Percentiles rank a stretch among this genome's conserved stretches.
Evolutionary conservation across 768 basidiomycete genomes (phyloP).

Genomic region (Tylopilus plumbeoviolaceoides): DNA sequence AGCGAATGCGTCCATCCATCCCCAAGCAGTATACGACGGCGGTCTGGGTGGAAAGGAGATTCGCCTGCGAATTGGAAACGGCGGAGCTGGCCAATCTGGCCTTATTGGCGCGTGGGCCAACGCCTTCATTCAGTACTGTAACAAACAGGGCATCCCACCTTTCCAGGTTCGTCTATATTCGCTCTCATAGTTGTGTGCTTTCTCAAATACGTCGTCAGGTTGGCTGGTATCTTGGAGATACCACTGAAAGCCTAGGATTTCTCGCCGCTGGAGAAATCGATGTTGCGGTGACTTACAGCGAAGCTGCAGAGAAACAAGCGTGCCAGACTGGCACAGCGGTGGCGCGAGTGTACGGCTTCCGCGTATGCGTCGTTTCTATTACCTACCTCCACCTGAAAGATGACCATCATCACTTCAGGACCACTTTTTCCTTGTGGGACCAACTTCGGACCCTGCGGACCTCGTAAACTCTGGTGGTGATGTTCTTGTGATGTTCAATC

Average conservation of each 20-base stretch:
- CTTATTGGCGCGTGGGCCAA: constrained; percentile 46
- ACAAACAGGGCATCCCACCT: constrained; percentile 22
- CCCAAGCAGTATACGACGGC: constrained; percentile 34
- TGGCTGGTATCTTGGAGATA: constrained; percentile 43
- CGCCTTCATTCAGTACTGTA: constrained; percentile 38
- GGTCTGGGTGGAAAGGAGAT: constrained; percentile 33
- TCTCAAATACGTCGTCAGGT: constrained; percentile 31
- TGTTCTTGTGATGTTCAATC: constrained; percentile 43
- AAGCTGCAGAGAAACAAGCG: too few relatives aligned
- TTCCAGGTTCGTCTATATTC: constrained; percentile 29
- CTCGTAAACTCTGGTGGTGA: constrained; percentile 30
- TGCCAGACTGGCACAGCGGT: too few relatives aligned
- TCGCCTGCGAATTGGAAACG: constrained; percentile 44
- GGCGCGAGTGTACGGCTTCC: too few relatives aligned
- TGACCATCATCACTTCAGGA: too few relatives aligned
- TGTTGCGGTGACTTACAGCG: too few relatives aligned
- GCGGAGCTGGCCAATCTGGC: constrained; percentile 49
- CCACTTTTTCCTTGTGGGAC: constrained; percentile 36
- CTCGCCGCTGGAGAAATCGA: too few relatives aligned
- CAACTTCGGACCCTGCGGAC: constrained; percentile 42
- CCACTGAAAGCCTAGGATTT: too few relatives aligned
- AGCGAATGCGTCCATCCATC: too few relatives aligned
- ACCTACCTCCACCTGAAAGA: too few relatives aligned
- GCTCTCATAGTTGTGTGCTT: not conserved
- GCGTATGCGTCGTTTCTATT: too few relatives aligned